Conservation (phyloP, 306 rosid species). For the Pyrus bretschneideri region DNA sequence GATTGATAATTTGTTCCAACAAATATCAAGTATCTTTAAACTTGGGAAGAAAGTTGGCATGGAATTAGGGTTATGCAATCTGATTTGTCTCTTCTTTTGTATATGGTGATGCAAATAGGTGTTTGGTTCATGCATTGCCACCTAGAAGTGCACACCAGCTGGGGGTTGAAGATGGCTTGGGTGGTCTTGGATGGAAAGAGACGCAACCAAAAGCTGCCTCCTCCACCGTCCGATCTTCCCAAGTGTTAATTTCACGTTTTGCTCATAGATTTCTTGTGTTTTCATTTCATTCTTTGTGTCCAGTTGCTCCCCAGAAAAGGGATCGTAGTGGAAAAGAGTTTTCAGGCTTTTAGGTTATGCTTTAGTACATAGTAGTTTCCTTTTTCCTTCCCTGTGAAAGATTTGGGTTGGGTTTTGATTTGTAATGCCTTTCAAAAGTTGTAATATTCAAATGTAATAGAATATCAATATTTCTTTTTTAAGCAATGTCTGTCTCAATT, state of each 20-base stretch:
- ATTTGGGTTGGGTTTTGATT: neutral
- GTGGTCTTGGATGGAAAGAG: conserved; percentile 55
- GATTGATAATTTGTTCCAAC: no score
- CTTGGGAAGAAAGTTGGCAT: neutral
- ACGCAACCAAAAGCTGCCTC: conserved; percentile 60
- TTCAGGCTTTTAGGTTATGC: neutral
- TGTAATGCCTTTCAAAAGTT: neutral
- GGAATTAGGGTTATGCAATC: neutral
- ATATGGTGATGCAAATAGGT: conserved; percentile 25
- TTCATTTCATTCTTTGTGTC: neutral
- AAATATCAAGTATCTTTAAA: neutral
- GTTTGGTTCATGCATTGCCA: conserved; percentile 89
- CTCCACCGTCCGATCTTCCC: conserved; percentile 81
- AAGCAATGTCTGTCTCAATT: no score
- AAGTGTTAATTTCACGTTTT: conserved; percentile 35
- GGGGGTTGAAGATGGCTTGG: conserved; percentile 89
- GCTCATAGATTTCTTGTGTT: neutral
- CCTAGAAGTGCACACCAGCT: conserved; percentile 75
- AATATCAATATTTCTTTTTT: neutral
- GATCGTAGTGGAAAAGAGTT: neutral
- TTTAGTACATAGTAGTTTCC: neutral
- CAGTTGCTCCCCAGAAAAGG: neutral
- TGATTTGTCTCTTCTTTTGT: neutral
- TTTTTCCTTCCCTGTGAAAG: neutral
- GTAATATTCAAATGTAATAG: neutral